Conservation (phyloP, 345 rosid genomes). For the Fremontodendron californicum region DNA sequence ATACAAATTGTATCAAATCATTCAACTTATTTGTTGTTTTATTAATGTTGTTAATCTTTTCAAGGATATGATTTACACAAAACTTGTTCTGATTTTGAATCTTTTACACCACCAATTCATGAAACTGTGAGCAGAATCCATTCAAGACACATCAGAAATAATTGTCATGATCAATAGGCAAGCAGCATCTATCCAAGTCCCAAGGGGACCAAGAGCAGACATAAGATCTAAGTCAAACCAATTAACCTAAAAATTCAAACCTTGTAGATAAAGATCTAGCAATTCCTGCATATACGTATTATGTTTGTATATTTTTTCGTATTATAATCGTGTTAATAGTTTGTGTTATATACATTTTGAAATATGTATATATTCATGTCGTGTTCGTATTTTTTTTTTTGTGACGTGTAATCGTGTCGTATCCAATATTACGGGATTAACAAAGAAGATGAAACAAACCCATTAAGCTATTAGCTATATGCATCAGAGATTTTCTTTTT, state of each 20-base stretch:
- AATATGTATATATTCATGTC: too few species aligned
- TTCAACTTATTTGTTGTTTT: background rate
- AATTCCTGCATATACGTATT: too few species aligned
- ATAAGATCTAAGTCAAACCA: background rate
- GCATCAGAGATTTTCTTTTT: background rate
- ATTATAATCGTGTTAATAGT: too few species aligned
- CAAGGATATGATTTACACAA: background rate
- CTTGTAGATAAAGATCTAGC: too few species aligned
- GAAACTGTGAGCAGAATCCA: background rate
- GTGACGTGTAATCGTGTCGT: too few species aligned
- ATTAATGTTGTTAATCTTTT: background rate
- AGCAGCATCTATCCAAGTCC: background rate
- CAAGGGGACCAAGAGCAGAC: background rate
- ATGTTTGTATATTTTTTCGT: too few species aligned
- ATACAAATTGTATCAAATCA: slow-evolving; percentile 20
- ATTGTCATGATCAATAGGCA: background rate
- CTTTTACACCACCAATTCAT: background rate
- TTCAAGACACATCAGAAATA: background rate
- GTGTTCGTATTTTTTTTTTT: too few species aligned
- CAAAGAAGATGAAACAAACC: background rate
- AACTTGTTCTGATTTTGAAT: background rate
- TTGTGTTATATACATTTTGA: too few species aligned
- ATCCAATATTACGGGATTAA: too few species aligned
- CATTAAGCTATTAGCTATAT: background rate
- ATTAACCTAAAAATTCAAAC: background rate